These are phyloP conservation scores for Yamagishiella unicocca DNA, from an alignment of 139 green algal genomes.

Conservation along the genomic window DNA sequence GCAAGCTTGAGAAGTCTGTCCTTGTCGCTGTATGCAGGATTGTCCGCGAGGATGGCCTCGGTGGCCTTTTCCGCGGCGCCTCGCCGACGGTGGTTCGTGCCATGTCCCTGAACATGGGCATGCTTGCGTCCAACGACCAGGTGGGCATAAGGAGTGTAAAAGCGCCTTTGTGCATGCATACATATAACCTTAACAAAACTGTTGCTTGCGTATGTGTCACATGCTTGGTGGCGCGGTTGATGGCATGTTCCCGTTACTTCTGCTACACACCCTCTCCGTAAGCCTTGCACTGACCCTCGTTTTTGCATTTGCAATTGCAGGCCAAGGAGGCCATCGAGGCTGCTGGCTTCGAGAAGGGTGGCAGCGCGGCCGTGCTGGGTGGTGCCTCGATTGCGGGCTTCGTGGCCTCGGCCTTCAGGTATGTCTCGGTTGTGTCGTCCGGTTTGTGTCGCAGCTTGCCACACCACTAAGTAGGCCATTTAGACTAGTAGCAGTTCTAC, in stretches of 20 bases:
- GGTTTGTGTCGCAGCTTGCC: no score
- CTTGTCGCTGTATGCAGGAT: slow-evolving; percentile 68
- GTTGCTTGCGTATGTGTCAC: no score
- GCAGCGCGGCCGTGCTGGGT: slow-evolving; percentile 71
- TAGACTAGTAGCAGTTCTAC: no score
- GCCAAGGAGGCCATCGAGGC: slow-evolving; percentile 93
- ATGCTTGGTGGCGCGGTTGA: no score
- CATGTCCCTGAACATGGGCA: slow-evolving; percentile 99
- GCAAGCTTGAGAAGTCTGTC: no score
- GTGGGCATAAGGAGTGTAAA: slow-evolving; percentile 35
- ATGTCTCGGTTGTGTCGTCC: no score
- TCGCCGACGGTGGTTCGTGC: slow-evolving; percentile 95
- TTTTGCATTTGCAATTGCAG: slow-evolving; percentile 58
- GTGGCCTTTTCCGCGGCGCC: slow-evolving; percentile 92
- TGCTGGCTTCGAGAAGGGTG: slow-evolving; percentile 78
- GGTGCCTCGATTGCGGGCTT: slow-evolving; percentile 91
- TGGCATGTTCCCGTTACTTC: no score
- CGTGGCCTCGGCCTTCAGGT: slow-evolving; percentile 87
- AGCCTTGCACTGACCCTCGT: not conserved
- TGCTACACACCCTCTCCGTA: no score
- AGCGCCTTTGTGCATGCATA: not conserved
- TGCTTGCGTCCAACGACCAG: slow-evolving; percentile 99
- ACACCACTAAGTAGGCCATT: no score
- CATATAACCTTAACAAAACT: no score
- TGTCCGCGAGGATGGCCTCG: slow-evolving; percentile 85